Conservation (phyloP, 768 basidiomycete species). For the Gautieria morchelliformis region DNA sequence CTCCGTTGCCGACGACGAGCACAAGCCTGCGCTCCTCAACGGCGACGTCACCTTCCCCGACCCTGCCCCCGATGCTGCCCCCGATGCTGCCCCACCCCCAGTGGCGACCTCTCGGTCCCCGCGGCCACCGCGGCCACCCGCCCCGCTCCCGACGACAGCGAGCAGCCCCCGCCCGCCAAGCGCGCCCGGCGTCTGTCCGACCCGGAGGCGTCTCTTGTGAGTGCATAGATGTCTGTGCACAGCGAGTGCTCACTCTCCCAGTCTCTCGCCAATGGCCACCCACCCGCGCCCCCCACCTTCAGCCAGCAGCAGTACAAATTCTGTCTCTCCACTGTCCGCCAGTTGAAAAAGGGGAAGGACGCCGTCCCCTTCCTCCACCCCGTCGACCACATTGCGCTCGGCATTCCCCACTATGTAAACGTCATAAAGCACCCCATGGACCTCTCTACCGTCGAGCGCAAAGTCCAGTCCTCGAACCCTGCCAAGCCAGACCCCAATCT, state of each 20-base stretch:
- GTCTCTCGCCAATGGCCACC: conserved; percentile 15
- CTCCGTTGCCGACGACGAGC: conserved; percentile 19
- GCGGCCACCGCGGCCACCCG: conserved; percentile 28
- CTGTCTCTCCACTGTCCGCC: conserved; percentile 64
- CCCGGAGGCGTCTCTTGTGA: conserved; percentile 64
- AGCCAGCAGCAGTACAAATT: conserved; percentile 70
- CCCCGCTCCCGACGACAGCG: conserved; percentile 32
- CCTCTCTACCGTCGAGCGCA: conserved; percentile 83
- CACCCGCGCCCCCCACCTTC: conserved; percentile 30
- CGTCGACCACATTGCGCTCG: conserved; percentile 78
- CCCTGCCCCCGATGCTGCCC: no score
- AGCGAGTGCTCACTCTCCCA: conserved; percentile 8
- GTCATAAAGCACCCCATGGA: conserved; percentile 94
- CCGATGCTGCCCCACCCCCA: no score
- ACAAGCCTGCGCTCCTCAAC: conserved; percentile 14
- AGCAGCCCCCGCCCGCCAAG: conserved; percentile 73
- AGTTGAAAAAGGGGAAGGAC: conserved; percentile 81
- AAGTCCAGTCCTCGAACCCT: conserved; percentile 72
- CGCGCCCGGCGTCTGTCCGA: conserved; percentile 69
- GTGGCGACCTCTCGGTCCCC: conserved; percentile 16
- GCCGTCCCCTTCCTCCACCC: conserved; percentile 73
- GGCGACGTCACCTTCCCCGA: conserved; percentile 8
- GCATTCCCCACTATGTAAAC: conserved; percentile 78
- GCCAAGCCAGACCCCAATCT: conserved; percentile 62
- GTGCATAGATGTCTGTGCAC: conserved; percentile 31